Evolutionary conservation across 1,139 yeast species (phyloP).

Genomic region (Candida sanyaensis): DNA sequence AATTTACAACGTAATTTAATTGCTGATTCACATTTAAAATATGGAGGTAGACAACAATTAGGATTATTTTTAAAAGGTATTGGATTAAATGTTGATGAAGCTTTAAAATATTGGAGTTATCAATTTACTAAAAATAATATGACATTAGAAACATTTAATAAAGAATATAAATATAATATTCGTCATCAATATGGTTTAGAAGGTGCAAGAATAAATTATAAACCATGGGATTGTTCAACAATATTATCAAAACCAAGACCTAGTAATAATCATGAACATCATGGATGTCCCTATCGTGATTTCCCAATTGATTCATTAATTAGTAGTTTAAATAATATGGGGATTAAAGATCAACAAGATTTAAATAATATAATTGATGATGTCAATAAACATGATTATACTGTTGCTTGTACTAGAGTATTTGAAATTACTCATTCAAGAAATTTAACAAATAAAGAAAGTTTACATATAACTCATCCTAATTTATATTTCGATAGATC

Average conservation of each 20-base stretch:
- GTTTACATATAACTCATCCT: constrained; percentile 74
- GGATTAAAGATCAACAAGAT: constrained; percentile 64
- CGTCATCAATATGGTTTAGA: constrained; percentile 90
- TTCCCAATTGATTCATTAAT: constrained; percentile 62
- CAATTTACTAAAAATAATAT: constrained; percentile 63
- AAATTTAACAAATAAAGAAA: constrained; percentile 38
- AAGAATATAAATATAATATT: constrained; percentile 84
- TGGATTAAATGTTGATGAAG: constrained; percentile 86
- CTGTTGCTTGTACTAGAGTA: constrained; percentile 87
- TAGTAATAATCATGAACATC: constrained; percentile 61
- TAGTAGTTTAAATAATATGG: constrained; percentile 61
- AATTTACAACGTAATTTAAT: constrained; percentile 64
- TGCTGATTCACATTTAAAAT: constrained; percentile 70
- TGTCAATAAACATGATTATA: constrained; percentile 66
- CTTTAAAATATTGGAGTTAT: constrained; percentile 78
- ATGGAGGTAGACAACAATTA: constrained; percentile 82
- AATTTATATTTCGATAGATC: constrained; percentile 84
- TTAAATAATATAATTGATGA: constrained; percentile 66
- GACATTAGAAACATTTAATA: constrained; percentile 74
- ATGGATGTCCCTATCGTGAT: constrained; percentile 94
- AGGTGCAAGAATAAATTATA: constrained; percentile 84
- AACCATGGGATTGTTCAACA: constrained; percentile 82
- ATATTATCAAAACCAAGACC: constrained; percentile 77
- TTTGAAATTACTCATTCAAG: constrained; percentile 75
- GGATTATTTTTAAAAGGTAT: constrained; percentile 85